phyloP scores from a whole-genome alignment of 169 alveolate species.

The Pseudocohnilembus persalinus region DNA sequence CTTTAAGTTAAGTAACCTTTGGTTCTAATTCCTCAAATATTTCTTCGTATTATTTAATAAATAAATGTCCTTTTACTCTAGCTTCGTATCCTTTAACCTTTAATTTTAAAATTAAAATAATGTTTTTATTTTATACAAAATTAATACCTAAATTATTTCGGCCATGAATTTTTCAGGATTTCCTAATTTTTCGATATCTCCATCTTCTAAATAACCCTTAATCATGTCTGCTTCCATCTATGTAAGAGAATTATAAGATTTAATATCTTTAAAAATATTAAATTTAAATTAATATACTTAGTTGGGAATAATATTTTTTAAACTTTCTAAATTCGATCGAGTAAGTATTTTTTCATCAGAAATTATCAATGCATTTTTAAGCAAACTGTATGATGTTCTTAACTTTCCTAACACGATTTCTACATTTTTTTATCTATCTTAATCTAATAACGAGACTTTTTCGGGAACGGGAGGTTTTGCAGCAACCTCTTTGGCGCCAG shows the following conservation, averaged over 20 bases:
- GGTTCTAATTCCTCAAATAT: neutral
- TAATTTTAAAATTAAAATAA: too few relatives aligned
- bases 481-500: neutral
- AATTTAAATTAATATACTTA: neutral
- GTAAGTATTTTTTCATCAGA: neutral
- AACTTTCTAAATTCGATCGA: neutral
- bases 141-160: neutral
- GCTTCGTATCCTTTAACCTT: neutral
- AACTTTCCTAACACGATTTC: neutral
- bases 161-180: neutral
- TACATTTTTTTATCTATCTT: neutral
- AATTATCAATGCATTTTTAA: neutral
- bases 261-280: too few relatives aligned
- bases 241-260: too few relatives aligned
- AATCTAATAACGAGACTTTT: neutral
- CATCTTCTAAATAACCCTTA: neutral
- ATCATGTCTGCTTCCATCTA: neutral
- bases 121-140: neutral
- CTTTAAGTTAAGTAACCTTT: neutral
- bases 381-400: neutral
- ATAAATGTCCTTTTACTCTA: neutral
- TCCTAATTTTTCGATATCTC: neutral
- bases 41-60: neutral
- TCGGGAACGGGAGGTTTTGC: neutral
- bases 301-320: neutral